Evolutionary conservation across 2,329 filamentous ascomycete species (phyloP).

Genomic region (Hymenoscyphus albidus): DNA sequence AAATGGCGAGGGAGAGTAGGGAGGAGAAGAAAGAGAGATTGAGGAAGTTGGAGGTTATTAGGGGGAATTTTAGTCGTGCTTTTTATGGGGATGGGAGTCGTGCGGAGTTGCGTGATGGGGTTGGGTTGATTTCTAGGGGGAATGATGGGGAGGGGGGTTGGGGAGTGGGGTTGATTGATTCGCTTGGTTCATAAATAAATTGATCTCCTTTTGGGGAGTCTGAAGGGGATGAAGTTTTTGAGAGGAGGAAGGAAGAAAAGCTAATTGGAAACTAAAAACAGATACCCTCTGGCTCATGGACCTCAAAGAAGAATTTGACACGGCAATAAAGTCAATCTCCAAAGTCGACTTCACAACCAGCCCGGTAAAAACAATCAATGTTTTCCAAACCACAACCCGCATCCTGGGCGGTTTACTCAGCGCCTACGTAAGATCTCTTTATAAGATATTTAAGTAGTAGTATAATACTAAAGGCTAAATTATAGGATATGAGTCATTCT

Average conservation of each 20-base stretch:
- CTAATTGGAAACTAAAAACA: not conserved
- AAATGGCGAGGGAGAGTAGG: constrained; percentile 16
- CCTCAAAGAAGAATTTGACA: constrained; percentile 69
- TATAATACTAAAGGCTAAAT: no score
- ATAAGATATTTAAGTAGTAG: no score
- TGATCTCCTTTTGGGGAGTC: not conserved
- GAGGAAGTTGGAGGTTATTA: constrained; percentile 14
- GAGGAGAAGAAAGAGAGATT: constrained; percentile 14
- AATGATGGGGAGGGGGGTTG: constrained; percentile 84
- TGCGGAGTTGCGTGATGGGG: constrained; percentile 81
- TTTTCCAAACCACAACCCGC: constrained; percentile 40
- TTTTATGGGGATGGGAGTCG: constrained; percentile 78
- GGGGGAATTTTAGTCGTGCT: constrained; percentile 33
- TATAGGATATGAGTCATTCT: constrained; percentile 23
- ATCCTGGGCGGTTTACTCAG: constrained; percentile 38
- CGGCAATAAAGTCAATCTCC: constrained; percentile 55
- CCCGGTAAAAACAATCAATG: constrained; percentile 20
- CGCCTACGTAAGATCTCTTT: constrained; percentile 26
- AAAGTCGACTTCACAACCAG: constrained; percentile 46
- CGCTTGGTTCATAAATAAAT: constrained; percentile 39
- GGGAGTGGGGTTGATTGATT: constrained; percentile 82
- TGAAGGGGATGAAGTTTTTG: not conserved
- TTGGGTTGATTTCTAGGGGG: constrained; percentile 64
- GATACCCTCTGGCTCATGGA: constrained; percentile 87
- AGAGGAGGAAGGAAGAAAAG: not conserved